phyloP scores from a whole-genome alignment of 2,329 filamentous ascomycete species.

The Trichoderma koningii region DNA sequence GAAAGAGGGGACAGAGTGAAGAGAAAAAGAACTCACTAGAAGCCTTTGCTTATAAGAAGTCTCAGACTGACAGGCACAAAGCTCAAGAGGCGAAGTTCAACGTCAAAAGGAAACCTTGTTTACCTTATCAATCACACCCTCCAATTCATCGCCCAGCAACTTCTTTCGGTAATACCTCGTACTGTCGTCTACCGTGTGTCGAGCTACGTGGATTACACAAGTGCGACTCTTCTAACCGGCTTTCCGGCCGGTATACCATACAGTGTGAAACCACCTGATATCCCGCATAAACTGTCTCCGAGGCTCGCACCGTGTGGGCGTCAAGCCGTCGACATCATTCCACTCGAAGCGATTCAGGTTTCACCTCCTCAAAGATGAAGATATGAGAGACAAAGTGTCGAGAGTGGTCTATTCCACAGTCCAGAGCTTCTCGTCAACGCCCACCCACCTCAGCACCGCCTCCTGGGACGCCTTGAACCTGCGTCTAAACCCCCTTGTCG shows the following conservation, averaged over 20 bases:
- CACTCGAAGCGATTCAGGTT: neutral
- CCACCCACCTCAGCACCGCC: conserved; percentile 16
- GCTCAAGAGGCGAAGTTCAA: neutral
- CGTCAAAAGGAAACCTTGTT: neutral
- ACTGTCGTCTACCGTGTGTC: neutral
- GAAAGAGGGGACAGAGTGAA: neutral
- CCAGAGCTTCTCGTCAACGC: conserved; percentile 7
- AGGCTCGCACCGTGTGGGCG: neutral
- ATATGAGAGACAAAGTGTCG: too few species aligned
- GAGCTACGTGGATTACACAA: neutral
- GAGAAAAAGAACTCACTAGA: conserved; percentile 1
- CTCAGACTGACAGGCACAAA: neutral
- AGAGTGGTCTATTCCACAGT: neutral
- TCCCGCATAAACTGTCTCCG: neutral
- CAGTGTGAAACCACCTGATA: neutral
- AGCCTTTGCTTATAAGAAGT: neutral
- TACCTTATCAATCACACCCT: conserved; percentile 20
- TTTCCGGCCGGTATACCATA: conserved; percentile 3
- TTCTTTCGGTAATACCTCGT: too few species aligned
- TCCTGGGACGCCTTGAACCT: conserved; percentile 19
- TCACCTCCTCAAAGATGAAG: neutral
- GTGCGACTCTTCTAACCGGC: neutral
- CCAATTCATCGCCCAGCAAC: neutral
- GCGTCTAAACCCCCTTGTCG: conserved; percentile 11
- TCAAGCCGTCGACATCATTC: conserved; percentile 14